These are phyloP conservation scores for Silene latifolia DNA, from an alignment of 148 eudicot species.

Conservation along the genomic window DNA sequence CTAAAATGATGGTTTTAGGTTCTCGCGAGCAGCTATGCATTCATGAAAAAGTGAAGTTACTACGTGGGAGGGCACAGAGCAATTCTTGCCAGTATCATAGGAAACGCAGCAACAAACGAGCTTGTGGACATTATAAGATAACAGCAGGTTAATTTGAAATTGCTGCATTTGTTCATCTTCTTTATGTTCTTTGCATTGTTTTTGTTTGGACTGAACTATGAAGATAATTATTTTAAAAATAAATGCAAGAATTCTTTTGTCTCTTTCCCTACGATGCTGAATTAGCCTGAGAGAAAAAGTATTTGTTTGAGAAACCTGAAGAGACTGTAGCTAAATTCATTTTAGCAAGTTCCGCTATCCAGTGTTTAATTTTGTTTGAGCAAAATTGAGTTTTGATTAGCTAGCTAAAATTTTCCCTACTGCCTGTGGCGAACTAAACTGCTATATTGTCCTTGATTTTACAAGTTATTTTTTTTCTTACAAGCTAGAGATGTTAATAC, in stretches of 20 bases:
- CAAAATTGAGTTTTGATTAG: neutral
- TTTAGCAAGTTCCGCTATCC: neutral
- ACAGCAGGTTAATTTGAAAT: constrained; percentile 49
- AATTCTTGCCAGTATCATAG: constrained; percentile 81
- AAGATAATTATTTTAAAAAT: neutral
- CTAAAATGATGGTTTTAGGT: constrained; percentile 93
- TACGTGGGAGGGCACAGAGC: constrained; percentile 79
- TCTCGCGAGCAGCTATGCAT: constrained; percentile 98
- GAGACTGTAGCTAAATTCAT: neutral
- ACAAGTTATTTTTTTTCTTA: no score
- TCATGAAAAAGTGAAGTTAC: constrained; percentile 75
- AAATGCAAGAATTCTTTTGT: neutral
- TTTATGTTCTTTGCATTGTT: neutral
- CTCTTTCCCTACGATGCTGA: neutral
- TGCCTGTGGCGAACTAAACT: no score
- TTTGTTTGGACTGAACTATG: neutral
- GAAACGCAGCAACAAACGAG: constrained; percentile 51
- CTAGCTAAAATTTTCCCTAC: neutral
- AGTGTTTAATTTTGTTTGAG: neutral
- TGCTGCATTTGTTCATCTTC: neutral
- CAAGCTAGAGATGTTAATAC: no score
- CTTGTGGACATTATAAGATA: constrained; percentile 61
- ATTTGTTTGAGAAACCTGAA: neutral
- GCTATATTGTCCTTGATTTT: no score
- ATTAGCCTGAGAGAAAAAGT: neutral